Evolutionary conservation across 2,329 filamentous ascomycete genomes (phyloP).

Genomic region (Trichophyton rubrum): DNA sequence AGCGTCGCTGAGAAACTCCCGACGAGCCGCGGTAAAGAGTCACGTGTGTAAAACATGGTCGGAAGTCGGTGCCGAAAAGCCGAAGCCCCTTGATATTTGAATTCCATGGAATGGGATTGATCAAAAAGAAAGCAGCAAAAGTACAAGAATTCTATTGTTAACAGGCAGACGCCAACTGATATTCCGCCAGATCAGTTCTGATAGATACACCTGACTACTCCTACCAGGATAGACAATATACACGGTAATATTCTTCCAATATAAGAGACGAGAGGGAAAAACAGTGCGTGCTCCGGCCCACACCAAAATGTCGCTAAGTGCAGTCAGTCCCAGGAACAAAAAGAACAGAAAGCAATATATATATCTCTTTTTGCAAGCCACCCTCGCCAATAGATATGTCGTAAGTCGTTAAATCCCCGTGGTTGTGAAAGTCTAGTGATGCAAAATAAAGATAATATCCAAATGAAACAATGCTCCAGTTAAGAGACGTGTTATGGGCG

Average conservation of each 20-base stretch:
- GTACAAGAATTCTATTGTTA: neutral
- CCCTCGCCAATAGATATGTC: neutral
- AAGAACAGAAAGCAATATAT: neutral
- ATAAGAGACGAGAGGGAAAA: neutral
- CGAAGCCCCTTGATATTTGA: neutral
- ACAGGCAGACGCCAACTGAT: neutral
- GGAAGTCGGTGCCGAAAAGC: constrained; percentile 1
- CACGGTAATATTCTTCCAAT: neutral
- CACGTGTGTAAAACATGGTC: neutral
- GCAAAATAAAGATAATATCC: constrained; percentile 1
- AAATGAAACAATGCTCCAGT: constrained; percentile 3
- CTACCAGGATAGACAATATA: constrained; percentile 1
- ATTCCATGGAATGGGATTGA: neutral
- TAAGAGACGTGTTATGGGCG: neutral
- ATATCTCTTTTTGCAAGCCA: constrained; percentile 2
- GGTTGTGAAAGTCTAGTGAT: constrained; percentile 1
- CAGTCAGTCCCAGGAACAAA: constrained; percentile 1
- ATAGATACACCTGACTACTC: neutral
- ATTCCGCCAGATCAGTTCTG: neutral
- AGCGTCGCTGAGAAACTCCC: neutral
- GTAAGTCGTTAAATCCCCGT: constrained; percentile 1
- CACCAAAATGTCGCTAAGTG: constrained; percentile 1
- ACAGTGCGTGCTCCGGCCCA: neutral
- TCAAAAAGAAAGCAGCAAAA: neutral
- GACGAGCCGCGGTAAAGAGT: neutral